Conservation (phyloP, 768 basidiomycete species). For the Lactifluus piperatus region DNA sequence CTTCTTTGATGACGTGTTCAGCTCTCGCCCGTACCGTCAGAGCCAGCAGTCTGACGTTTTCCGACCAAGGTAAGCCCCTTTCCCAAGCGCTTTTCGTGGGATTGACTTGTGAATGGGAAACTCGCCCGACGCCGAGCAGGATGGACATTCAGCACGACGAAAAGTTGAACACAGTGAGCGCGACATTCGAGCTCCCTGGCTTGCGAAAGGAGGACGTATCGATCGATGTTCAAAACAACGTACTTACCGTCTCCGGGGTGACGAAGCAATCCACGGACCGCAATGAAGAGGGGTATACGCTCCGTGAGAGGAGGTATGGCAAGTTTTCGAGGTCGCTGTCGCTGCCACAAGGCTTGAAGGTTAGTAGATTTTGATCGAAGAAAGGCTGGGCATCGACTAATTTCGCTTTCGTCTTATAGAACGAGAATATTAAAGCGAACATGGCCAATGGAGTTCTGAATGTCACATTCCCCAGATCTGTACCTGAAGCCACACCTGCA, state of each 20-base stretch:
- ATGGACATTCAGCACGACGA: slow-evolving; percentile 48
- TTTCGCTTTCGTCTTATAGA: slow-evolving; percentile 9
- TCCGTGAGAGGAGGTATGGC: slow-evolving; percentile 28
- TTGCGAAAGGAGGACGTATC: slow-evolving; percentile 40
- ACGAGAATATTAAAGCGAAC: slow-evolving; percentile 25
- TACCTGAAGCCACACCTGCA: slow-evolving; percentile 2
- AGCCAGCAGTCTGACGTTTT: slow-evolving; percentile 6
- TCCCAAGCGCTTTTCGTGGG: background rate
- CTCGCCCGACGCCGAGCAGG: slow-evolving; percentile 30
- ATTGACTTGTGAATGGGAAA: background rate
- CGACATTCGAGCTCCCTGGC: slow-evolving; percentile 52
- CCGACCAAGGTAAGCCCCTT: slow-evolving; percentile 12
- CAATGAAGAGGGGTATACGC: slow-evolving; percentile 29
- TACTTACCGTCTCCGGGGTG: slow-evolving; percentile 46
- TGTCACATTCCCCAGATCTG: slow-evolving; percentile 24
- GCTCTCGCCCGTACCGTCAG: slow-evolving; percentile 17
- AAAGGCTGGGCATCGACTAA: background rate
- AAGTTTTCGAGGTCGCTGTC: slow-evolving; percentile 25
- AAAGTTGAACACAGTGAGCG: slow-evolving; percentile 41
- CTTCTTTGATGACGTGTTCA: slow-evolving; percentile 35
- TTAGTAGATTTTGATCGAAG: background rate
- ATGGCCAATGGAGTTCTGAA: slow-evolving; percentile 27
- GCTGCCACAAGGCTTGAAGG: slow-evolving; percentile 21
- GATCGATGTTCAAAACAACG: slow-evolving; percentile 43
- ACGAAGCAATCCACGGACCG: slow-evolving; percentile 27